Base-by-base conservation (phyloP, 768 basidiomycete genomes). In the Panaeolus cyanescens region DNA sequence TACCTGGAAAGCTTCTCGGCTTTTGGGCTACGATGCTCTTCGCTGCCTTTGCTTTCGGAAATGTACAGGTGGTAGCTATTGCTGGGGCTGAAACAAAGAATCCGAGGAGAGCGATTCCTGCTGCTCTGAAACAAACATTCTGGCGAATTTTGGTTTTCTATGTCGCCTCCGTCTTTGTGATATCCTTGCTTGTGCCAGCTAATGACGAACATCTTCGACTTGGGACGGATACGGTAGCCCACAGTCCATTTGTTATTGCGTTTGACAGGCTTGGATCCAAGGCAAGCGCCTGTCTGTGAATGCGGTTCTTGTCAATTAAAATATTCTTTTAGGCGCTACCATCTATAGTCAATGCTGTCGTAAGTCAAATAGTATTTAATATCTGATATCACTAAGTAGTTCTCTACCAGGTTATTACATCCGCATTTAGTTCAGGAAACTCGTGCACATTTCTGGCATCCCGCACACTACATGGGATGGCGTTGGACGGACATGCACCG, bases 231-330 rank as follows among this genome's bases (percentile, higher is more conserved):
- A 71, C 79, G 19, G 85, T 79, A 15, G 85, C 82, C 1, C 75
- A 84, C 37, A 90, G 88, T 31, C 91, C 91, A 0, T 92, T 91
- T 72, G 90, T 92, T 36, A 83, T 92, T 60, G 90, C 89, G 25
- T 85, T 91, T 66, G 77, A 73, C 37, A 75, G 79, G 20, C 84
- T 85, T 5, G 86, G 88, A 9, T 83, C 89, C 70, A 85, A 83
- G 71, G 85, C 75, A 19, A 63, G 68, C 50, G n/a, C 32, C n/a
- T 30, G 13, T 15, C 15, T 42, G 25, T 20, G 32, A 34, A 15
- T 55, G 17, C 13, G 25, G 45, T 60, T 20, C 25, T 32, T 37
- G 30, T 30, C 37, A 30, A 25, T 37, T 17, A 40, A 19, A 37
- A 55, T 15, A n/a, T 30, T 53, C 20, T 17, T 28, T 17, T 40